Base-by-base conservation (phyloP, 768 basidiomycete genomes). In the Brasilioporus rufonigricans region DNA sequence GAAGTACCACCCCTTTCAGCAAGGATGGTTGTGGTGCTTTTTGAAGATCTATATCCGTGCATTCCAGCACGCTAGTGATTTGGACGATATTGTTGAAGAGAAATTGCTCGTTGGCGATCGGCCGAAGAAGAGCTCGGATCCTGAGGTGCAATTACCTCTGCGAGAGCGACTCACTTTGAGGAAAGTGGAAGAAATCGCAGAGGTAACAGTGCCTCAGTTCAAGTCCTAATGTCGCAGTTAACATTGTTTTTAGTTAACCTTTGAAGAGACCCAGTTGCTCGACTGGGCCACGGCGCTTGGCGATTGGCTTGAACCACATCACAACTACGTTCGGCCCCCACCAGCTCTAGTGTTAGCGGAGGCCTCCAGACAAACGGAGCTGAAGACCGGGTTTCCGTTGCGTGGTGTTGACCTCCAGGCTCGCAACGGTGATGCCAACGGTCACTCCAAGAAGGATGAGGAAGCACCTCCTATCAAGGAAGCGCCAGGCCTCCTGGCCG, bases 61-160 rank as follows among this genome's bases (percentile, higher is more conserved):
- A 46, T 81, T 91, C 69, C 85, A 89, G 61, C 83, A 87, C 67
- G 86, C 85, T 29, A 89, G 88, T 60, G 89, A 93, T 61, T 74
- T 92, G 41, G 87, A 91, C 62, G 87, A 90, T 58, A 83, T 78
- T 1, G 87, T 89, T 0, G 89, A 92, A 69, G 89, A 91, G 62
- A 91, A 89, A 62, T 76, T 91, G 12, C 75, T 91, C 39, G 85
- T 90, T 53, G 88, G 90, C 24, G 90, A 92, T 71, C 80, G 88
- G 24, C 88, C 88, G 3, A 90, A 87, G 65, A 83, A 81, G 60
- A 81, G 75, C 41, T 67, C 74, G 19, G 76, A 79, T 43, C 73
- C 79, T 0, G 77, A 81, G 41, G 76, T 74, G 19, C 77, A 76
- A 44, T 59, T 80, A 23, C 76, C 85, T 12, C 63, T 90, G 38